These are phyloP conservation scores for Termitomyces sp. DNA, from an alignment of 768 basidiomycete genomes.

Conservation along the genomic window DNA sequence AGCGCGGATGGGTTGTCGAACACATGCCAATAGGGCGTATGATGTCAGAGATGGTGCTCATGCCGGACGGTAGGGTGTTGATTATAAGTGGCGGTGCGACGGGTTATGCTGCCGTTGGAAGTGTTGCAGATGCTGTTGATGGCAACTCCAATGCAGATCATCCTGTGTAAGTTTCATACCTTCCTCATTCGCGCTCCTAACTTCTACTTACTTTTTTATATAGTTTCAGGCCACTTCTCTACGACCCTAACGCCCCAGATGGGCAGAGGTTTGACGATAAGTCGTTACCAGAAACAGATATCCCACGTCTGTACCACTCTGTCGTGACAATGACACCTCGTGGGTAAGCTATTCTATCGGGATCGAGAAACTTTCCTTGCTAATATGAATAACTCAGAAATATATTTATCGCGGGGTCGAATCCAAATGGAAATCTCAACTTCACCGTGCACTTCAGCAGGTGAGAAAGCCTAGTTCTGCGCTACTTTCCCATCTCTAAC, in stretches of 20 bases:
- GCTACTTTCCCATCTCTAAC: slow-evolving; percentile 16
- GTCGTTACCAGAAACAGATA: slow-evolving; percentile 35
- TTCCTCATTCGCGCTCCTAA: background rate
- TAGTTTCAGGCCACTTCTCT: slow-evolving; percentile 39
- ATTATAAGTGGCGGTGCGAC: slow-evolving; percentile 5
- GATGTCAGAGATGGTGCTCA: slow-evolving; percentile 11
- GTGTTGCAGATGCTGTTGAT: slow-evolving; percentile 26
- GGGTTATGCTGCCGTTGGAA: slow-evolving; percentile 5
- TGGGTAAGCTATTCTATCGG: slow-evolving; percentile 33
- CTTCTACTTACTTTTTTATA: slow-evolving; percentile 16
- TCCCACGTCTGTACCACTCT: slow-evolving; percentile 61
- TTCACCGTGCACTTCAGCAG: slow-evolving; percentile 1
- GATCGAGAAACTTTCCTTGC: slow-evolving; percentile 13
- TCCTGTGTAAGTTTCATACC: slow-evolving; percentile 16
- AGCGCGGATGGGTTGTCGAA: slow-evolving; percentile 40
- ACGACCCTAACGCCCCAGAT: slow-evolving; percentile 35
- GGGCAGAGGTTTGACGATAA: slow-evolving; percentile 44
- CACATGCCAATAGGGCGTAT: slow-evolving; percentile 32
- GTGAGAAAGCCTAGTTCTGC: slow-evolving; percentile 8
- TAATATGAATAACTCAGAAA: background rate
- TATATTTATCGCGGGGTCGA: slow-evolving; percentile 35
- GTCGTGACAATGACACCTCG: slow-evolving; percentile 50
- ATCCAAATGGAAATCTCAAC: slow-evolving; percentile 31
- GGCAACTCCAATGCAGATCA: slow-evolving; percentile 31
- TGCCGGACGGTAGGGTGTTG: slow-evolving; percentile 5